These are phyloP conservation scores for Penicillium sp. DNA, from an alignment of 2,329 filamentous ascomycete species.

Conservation along the genomic window DNA sequence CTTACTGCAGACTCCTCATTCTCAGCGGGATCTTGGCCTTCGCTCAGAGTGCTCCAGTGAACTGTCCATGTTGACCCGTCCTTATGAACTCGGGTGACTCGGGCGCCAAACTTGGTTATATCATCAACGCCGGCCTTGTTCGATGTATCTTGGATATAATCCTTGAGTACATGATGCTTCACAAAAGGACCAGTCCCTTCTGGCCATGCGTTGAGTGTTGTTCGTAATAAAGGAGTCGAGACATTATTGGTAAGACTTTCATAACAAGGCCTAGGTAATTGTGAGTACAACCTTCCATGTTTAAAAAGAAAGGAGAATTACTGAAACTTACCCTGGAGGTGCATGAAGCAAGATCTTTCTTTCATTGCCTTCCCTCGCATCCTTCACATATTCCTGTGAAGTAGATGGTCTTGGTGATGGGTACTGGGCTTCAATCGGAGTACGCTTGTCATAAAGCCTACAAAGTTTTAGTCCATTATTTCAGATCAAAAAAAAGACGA, in stretches of 20 bases:
- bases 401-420: slow-evolving; percentile 40
- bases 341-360: slow-evolving; percentile 35
- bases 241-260: slow-evolving; percentile 56
- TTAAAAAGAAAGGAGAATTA: no score
- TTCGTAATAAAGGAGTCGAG: slow-evolving; percentile 51
- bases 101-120: slow-evolving; percentile 57
- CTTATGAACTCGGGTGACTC: slow-evolving; percentile 58
- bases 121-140: slow-evolving; percentile 51
- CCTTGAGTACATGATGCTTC: slow-evolving; percentile 55
- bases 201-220: slow-evolving; percentile 57
- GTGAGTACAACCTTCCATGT: neutral
- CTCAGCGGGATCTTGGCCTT: slow-evolving; percentile 11
- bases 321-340: slow-evolving; percentile 49
- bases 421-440: slow-evolving; percentile 51
- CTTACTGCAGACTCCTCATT: slow-evolving; percentile 7
- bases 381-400: slow-evolving; percentile 30
- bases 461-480: neutral
- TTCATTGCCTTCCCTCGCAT: slow-evolving; percentile 20
- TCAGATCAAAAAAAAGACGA: neutral
- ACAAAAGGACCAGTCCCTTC: slow-evolving; percentile 60
- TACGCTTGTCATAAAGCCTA: slow-evolving; percentile 54
- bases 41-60: slow-evolving; percentile 47
- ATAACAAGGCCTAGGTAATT: slow-evolving; percentile 50
- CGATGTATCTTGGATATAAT: slow-evolving; percentile 64
- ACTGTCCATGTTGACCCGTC: slow-evolving; percentile 52